Evolutionary conservation across 768 basidiomycete genomes (phyloP).

Genomic region (Termitomyces sp.): DNA sequence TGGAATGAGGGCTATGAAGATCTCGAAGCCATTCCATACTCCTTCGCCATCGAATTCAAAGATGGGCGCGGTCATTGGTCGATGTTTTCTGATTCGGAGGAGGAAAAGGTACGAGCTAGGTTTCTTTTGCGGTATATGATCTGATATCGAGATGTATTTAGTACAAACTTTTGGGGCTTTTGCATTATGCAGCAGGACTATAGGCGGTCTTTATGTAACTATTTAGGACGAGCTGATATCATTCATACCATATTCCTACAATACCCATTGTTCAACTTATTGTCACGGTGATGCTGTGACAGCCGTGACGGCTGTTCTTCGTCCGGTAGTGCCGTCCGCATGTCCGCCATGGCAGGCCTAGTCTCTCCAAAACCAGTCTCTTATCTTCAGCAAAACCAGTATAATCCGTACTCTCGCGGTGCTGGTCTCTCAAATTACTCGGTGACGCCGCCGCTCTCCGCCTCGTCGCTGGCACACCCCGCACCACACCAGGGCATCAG

Average conservation of each 20-base stretch:
- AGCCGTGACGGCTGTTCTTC: conserved; percentile 8
- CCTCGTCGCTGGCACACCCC: conserved; percentile 50
- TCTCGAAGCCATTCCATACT: conserved; percentile 56
- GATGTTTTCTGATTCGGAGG: conserved; percentile 56
- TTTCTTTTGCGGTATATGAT: not conserved
- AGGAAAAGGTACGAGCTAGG: conserved; percentile 45
- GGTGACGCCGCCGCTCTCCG: conserved; percentile 55
- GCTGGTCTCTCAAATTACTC: conserved; percentile 44
- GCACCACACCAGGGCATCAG: conserved; percentile 43
- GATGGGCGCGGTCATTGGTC: conserved; percentile 45
- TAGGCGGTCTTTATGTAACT: conserved; percentile 13
- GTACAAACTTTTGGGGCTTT: conserved; percentile 42
- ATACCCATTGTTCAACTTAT: conserved; percentile 4
- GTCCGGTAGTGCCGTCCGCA: conserved; percentile 4
- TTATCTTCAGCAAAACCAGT: conserved; percentile 60
- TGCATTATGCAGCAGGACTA: conserved; percentile 38
- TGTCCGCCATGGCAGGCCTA: conserved; percentile 51
- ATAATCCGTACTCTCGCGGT: conserved; percentile 57
- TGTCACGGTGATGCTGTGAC: conserved; percentile 9
- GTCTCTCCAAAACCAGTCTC: conserved; percentile 58
- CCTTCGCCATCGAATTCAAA: conserved; percentile 61
- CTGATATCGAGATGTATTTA: conserved; percentile 11
- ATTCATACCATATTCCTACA: not conserved
- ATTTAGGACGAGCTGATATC: conserved; percentile 1
- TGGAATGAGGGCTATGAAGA: conserved; percentile 68